Base-by-base conservation (phyloP, 306 rosid genomes). In the Vicia sativa region DNA sequence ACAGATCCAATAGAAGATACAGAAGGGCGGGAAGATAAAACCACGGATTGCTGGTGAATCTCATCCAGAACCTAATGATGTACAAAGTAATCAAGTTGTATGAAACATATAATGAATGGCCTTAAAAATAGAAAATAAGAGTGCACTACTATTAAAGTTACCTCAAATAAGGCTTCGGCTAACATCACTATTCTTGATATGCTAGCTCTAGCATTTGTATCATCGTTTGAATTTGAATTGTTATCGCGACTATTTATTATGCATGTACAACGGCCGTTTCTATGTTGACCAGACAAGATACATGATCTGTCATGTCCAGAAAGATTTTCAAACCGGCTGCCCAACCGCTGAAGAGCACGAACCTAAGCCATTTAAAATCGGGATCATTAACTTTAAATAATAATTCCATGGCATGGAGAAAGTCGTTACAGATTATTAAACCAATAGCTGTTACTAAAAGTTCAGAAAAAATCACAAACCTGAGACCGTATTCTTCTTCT, bases 61-160 rank as follows among this genome's bases (percentile, higher is more conserved):
- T 95, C 99, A 95, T 95, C 99, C 97, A 95, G 96, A 88, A 95
- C 99, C 99, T 95, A 95, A 84, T 95, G 76, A 82, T 65, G 82
- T 74, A 76, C 29, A 34, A 85, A 75, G 44, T 60, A 75, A 87
- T 88, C 81, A 91, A 84, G 73, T 73, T 54, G 81, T 41, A 81
- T 84, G 23, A 82, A 79, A 85, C 21, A 59, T 67, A 59, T 45
- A 45, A 35, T 42, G 57, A 82, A 76, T 16, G 48, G 37, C 68
- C 10, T 62, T 52, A 62, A 50, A 31, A 65, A 59, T 71, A 34
- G 62, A 73, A 37, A 78, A 68, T 46, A 78, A 71, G 28, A 23
- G 43, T 56, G 38, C 2, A 38, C 49, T 5, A 31, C 8, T 50
- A 71, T 31, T 23, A 52, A 68, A 55, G 16, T 80, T 85, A 91